phyloP scores from a whole-genome alignment of 73 alveolate species.

The Paramecium bursaria region DNA sequence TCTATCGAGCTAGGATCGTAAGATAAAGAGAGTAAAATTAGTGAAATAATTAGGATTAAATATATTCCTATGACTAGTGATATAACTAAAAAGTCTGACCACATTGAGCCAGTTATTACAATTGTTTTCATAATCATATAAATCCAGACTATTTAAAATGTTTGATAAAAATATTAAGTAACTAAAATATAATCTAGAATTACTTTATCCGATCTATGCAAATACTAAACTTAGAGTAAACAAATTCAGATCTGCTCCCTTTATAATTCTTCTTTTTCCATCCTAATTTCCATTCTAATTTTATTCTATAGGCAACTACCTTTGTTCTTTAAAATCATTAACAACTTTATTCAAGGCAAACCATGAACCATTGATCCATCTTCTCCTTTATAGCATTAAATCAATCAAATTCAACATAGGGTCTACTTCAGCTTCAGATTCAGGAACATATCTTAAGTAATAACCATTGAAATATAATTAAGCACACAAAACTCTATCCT shows the following conservation, averaged over 20 bases:
- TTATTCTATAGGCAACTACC: constrained; percentile 16
- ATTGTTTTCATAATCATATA: constrained; percentile 24
- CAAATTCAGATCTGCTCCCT: too few relatives aligned
- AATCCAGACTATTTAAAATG: constrained; percentile 45
- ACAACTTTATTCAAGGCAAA: constrained; percentile 69
- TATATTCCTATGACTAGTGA: constrained; percentile 3
- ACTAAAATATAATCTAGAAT: too few relatives aligned
- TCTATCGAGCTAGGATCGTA: too few relatives aligned
- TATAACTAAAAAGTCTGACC: background rate
- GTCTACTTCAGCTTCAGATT: constrained; percentile 75
- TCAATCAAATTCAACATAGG: constrained; percentile 63
- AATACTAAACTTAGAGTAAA: constrained; percentile 1
- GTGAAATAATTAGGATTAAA: background rate
- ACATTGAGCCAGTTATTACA: too few relatives aligned
- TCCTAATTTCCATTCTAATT: too few relatives aligned
- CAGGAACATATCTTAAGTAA: constrained; percentile 70
- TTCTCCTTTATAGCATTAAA: constrained; percentile 75
- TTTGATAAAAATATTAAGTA: background rate
- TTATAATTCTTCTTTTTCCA: too few relatives aligned
- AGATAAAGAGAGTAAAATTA: constrained; percentile 17
- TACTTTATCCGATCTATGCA: background rate
- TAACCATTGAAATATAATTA: background rate
- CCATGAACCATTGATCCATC: constrained; percentile 81
- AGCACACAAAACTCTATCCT: constrained; percentile 76
- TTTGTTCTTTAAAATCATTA: constrained; percentile 37